These are phyloP conservation scores for Botrytis aclada DNA, from an alignment of 2,329 filamentous ascomycete genomes.

Conservation along the genomic window DNA sequence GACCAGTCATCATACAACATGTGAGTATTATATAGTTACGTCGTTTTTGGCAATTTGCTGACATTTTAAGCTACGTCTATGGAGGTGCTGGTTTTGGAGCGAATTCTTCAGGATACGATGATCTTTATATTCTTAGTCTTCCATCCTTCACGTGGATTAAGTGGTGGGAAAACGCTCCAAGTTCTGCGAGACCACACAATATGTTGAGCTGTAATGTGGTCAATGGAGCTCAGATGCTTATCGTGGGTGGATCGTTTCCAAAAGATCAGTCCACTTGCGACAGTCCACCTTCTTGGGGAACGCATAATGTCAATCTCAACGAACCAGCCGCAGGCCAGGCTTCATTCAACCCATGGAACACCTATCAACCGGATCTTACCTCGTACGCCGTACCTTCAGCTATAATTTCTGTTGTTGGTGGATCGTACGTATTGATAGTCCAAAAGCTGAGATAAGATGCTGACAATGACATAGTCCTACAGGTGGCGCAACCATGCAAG, in stretches of 20 bases:
- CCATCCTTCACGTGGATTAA: conserved; percentile 64
- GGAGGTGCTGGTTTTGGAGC: conserved; percentile 52
- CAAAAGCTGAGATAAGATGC: not conserved
- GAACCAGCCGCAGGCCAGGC: conserved; percentile 46
- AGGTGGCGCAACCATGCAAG: conserved; percentile 53
- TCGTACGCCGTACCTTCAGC: conserved; percentile 53
- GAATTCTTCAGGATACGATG: conserved; percentile 53
- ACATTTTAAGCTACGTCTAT: conserved; percentile 53
- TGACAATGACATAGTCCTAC: conserved; percentile 36
- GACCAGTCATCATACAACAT: conserved; percentile 64
- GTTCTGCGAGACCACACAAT: conserved; percentile 46
- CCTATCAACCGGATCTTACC: conserved; percentile 49
- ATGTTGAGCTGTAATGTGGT: conserved; percentile 54
- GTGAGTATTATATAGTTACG: conserved; percentile 41
- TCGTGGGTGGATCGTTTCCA: conserved; percentile 60
- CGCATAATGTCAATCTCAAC: conserved; percentile 55
- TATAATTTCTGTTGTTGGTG: conserved; percentile 51
- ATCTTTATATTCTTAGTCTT: conserved; percentile 60
- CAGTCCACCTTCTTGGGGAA: conserved; percentile 49
- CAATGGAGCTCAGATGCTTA: conserved; percentile 56
- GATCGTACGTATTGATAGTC: conserved; percentile 34
- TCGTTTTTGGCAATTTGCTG: conserved; percentile 14
- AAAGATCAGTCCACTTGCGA: conserved; percentile 49
- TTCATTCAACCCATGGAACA: conserved; percentile 45
- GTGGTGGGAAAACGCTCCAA: conserved; percentile 43